Base-by-base conservation (phyloP, 441 rosid species). In the Adansonia rubrostipa region DNA sequence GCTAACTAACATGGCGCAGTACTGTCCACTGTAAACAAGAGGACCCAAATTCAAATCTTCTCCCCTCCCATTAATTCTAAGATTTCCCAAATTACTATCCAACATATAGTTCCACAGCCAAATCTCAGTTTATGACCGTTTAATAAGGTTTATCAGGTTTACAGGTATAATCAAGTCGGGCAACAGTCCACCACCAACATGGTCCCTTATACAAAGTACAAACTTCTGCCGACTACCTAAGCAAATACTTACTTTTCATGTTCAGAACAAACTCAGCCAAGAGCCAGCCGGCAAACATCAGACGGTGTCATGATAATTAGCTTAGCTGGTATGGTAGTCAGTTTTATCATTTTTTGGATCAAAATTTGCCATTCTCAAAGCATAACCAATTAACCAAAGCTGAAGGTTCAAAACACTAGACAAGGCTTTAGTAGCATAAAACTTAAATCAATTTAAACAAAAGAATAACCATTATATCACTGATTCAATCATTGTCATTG, bases 1-100 rank as follows among this genome's bases (percentile, higher is more conserved):
- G 47, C 64, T n/a, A 71, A 71, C n/a, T 9, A 71, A 71, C 36
- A 54, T 54, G n/a, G 50, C 2, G 63, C 44, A 72, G 17, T 36
- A 33, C 50, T 54, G 17, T 17, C 17, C 28, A 72, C 20, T 2
- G 24, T 54, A 54, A 54, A 42, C 33, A 36, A 9, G 13, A n/a
- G 5, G 63, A 72, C 17, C n/a, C 10, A 54, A 36, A 53, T 54
- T 54, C 9, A 36, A 40, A n/a, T 9, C 50, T 48, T 54, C 50
- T 54, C 33, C 19, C 33, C 10, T 72, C 15, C 75, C 24, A n/a
- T 53, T 5, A 56, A 33, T 53, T 62, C 64, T 54, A 53, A 33
- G 54, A 15, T n/a, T 53, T 5, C 45, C 47, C 75, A 70, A 15
- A 50, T 24, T 5, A 2, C 17, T 68, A 68, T 5, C 73, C 3